Conservation (phyloP, 2,329 filamentous ascomycete species). For the Byssothecium circinans region DNA sequence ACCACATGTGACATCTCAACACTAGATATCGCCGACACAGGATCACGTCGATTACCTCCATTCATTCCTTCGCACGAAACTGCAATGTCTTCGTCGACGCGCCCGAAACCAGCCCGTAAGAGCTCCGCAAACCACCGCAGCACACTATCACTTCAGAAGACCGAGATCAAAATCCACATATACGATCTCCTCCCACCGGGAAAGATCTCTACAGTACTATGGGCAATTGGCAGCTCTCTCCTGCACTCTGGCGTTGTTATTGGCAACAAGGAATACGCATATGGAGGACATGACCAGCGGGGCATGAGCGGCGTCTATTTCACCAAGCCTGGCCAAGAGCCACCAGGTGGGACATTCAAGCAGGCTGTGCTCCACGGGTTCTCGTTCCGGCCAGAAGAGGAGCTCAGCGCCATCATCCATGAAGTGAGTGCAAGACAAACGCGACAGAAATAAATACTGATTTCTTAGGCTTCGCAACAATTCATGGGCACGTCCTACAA, state of each 20-base stretch:
- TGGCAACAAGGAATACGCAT: slow-evolving; percentile 79
- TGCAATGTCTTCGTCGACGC: slow-evolving; percentile 34
- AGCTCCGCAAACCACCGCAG: slow-evolving; percentile 60
- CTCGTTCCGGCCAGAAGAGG: slow-evolving; percentile 66
- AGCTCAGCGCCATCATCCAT: slow-evolving; percentile 71
- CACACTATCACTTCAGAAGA: slow-evolving; percentile 70
- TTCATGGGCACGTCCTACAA: slow-evolving; percentile 80
- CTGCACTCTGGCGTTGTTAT: slow-evolving; percentile 84
- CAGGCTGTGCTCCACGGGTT: slow-evolving; percentile 78
- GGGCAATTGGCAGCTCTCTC: slow-evolving; percentile 75
- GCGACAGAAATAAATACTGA: slow-evolving; percentile 13
- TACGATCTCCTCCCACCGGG: slow-evolving; percentile 79
- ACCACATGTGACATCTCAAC: too few relatives aligned
- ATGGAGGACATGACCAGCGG: slow-evolving; percentile 74
- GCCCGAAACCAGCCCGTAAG: slow-evolving; percentile 43
- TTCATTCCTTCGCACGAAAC: too few relatives aligned
- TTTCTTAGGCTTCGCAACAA: slow-evolving; percentile 61
- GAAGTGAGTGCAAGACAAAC: slow-evolving; percentile 34
- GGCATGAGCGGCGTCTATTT: slow-evolving; percentile 79
- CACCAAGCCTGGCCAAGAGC: slow-evolving; percentile 71
- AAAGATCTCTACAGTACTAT: slow-evolving; percentile 72
- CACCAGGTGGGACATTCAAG: slow-evolving; percentile 76
- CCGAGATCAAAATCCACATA: slow-evolving; percentile 73
- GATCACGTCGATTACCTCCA: too few relatives aligned
- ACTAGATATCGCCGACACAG: too few relatives aligned